Evolutionary conservation across 352 stramenopile species (phyloP), one percentile per base, ranked within the genome.

Genomic region (Halophytophthora polymorphica): DNA sequence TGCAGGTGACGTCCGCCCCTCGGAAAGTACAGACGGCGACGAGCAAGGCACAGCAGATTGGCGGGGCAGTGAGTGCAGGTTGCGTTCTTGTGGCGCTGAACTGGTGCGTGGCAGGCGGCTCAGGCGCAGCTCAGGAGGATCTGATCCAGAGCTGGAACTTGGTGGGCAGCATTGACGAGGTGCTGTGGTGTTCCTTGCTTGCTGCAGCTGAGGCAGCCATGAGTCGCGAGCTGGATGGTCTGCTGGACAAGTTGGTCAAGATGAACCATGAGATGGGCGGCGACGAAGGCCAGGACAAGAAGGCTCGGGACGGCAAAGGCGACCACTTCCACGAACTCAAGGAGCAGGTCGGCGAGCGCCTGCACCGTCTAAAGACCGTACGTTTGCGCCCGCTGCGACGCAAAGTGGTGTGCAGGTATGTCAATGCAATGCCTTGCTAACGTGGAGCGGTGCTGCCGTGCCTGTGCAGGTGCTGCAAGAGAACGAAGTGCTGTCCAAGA

Each of bases 281-380:
- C 3, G 69, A 89, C 7, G 80, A 91, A 19, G 66, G 76, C 29
- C 82, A 82, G 45, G 70, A 78, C 53, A 87, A 89, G 51, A 77
- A 78, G 38, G 83, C 59, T 45, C 31, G 65, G 43, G 76, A 80
- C 45, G 80, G 83, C 55, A 76, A 67, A 23, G 67, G 63, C 40
- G 82, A 93, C 56, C 71, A 71, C 33, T 90, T 94, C 58, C 76
- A 90, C 53, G 81, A 93, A 23, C 76, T 93, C 46, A 90, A 90
- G 53, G 72, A 61, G 18, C 85, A 88, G 61, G 81, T 93, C 51
- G 72, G 69, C 45, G 84, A 93, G 54, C 75, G 84, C 8, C 64
- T 93, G 37, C 82, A 93, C 56, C 64, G 67, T 13, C 66, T 93
- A 31, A 92, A 93, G 49, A 77, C 88, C 54, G 78, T 90, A 64